phyloP scores from a whole-genome alignment of 2,329 filamentous ascomycete species.

The Emmonsia crescens region DNA sequence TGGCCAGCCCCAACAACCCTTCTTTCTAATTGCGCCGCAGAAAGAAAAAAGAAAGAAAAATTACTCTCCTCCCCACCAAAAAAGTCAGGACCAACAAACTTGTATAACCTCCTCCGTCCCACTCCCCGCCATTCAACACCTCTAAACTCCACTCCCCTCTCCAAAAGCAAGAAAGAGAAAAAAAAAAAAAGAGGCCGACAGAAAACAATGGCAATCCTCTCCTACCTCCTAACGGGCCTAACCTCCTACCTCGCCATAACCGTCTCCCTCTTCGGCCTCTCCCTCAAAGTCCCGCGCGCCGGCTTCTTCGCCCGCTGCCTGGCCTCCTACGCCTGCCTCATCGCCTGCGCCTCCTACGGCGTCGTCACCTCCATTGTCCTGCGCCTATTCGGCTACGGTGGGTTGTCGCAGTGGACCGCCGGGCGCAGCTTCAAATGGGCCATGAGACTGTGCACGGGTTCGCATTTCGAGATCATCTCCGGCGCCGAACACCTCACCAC shows the following conservation, averaged over 20 bases:
- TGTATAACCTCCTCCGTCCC: too few species aligned
- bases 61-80: too few species aligned
- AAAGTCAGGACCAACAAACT: too few species aligned
- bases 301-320: constrained; percentile 38
- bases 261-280: constrained; percentile 36
- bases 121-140: too few species aligned
- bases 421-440: constrained; percentile 68
- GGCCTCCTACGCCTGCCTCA: constrained; percentile 35
- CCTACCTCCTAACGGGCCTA: constrained; percentile 47
- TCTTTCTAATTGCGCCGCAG: too few species aligned
- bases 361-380: constrained; percentile 62
- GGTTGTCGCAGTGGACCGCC: constrained; percentile 75
- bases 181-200: not conserved
- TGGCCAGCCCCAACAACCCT: too few species aligned
- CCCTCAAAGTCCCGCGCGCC: constrained; percentile 32
- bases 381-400: constrained; percentile 58
- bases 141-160: not conserved
- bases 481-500: constrained; percentile 54
- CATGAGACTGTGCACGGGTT: constrained; percentile 65
- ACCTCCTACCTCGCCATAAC: constrained; percentile 55
- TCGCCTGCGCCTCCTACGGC: constrained; percentile 56
- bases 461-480: constrained; percentile 61
- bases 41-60: too few species aligned
- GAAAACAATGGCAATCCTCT: constrained; percentile 49
- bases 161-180: not conserved